These are phyloP conservation scores for Saccharomycopsis sp. DNA, from an alignment of 805 yeast genomes.

Conservation along the genomic window DNA sequence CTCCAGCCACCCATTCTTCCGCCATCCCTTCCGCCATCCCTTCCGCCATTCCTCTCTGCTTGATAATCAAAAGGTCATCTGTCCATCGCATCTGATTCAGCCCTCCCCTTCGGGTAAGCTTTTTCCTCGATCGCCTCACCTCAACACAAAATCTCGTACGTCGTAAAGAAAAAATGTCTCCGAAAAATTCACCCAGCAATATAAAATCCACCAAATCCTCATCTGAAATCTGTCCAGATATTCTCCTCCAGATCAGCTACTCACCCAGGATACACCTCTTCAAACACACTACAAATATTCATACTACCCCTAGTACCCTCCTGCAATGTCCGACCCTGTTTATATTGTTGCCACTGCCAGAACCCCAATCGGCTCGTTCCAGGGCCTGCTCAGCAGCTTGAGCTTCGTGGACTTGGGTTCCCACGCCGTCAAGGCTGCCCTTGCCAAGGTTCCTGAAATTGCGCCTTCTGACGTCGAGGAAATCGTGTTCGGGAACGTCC, in stretches of 20 bases:
- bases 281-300: neutral
- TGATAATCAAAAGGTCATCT: too few relatives aligned
- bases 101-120: neutral
- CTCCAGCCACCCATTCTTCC: too few relatives aligned
- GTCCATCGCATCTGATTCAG: neutral
- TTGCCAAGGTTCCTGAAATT: constrained; percentile 74
- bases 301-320: neutral
- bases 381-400: constrained; percentile 71
- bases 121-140: too few relatives aligned
- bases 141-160: neutral
- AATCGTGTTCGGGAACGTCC: constrained; percentile 84
- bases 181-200: neutral
- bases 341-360: constrained; percentile 89
- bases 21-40: neutral
- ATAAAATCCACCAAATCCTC: neutral
- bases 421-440: constrained; percentile 84
- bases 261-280: neutral
- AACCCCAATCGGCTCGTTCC: constrained; percentile 95
- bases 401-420: constrained; percentile 84
- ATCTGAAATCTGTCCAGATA: neutral
- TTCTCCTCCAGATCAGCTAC: neutral
- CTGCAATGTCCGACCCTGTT: constrained; percentile 35
- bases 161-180: neutral
- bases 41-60: neutral
- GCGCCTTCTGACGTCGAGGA: constrained; percentile 76